Evolutionary conservation across 805 yeast genomes (phyloP).

Genomic region (Ogataea trehaloabstinens): DNA sequence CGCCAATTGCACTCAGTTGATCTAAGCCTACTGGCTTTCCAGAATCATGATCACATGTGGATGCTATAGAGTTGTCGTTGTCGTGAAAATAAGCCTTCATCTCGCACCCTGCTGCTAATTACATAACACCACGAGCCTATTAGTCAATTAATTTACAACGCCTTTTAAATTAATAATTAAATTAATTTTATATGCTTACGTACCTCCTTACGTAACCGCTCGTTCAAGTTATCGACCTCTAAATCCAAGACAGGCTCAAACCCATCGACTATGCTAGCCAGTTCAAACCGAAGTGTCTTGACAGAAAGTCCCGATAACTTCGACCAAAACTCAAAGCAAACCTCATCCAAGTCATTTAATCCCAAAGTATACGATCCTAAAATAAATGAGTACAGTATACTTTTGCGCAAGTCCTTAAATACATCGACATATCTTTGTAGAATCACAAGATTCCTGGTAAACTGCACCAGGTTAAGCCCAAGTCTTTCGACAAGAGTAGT

Average conservation of each 20-base stretch:
- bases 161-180: not conserved
- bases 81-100: slow-evolving; percentile 57
- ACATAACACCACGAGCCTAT: too few relatives aligned
- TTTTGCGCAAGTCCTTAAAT: slow-evolving; percentile 3
- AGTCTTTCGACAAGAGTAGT: slow-evolving; percentile 5
- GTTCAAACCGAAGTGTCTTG: slow-evolving; percentile 4
- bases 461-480: slow-evolving; percentile 2
- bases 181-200: slow-evolving; percentile 18
- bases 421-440: slow-evolving; percentile 4
- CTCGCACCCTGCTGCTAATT: too few relatives aligned
- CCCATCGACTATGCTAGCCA: slow-evolving; percentile 3
- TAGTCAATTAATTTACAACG: too few relatives aligned
- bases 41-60: slow-evolving; percentile 69
- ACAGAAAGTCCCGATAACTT: slow-evolving; percentile 17
- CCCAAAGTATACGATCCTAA: slow-evolving; percentile 1
- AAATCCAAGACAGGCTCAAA: slow-evolving; percentile 1
- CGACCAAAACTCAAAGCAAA: slow-evolving; percentile 13
- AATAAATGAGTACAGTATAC: slow-evolving; percentile 7
- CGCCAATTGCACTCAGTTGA: slow-evolving; percentile 61
- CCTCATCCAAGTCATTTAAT: not conserved
- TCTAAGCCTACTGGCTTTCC: slow-evolving; percentile 55
- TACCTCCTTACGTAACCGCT: slow-evolving; percentile 14
- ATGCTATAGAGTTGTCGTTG: slow-evolving; percentile 50
- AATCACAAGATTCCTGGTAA: slow-evolving; percentile 7
- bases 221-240: slow-evolving; percentile 11